Evolutionary conservation across 192 early-diverging fungal species (phyloP).

Genomic region (Rhizoclosmatium globosum): DNA sequence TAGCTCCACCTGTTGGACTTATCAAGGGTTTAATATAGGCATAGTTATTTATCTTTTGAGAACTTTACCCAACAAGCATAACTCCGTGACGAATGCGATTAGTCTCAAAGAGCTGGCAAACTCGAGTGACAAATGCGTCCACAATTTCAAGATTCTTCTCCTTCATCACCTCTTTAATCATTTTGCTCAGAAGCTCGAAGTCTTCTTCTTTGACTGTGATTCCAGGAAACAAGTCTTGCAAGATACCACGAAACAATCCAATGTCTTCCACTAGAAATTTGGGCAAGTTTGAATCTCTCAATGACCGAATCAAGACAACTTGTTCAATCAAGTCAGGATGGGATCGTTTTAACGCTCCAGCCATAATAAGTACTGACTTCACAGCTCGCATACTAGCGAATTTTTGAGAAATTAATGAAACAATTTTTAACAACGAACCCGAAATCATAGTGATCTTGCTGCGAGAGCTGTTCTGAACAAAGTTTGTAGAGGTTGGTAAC

Average conservation of each 20-base stretch:
- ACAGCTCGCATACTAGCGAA: slow-evolving; percentile 66
- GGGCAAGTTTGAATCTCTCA: slow-evolving; percentile 67
- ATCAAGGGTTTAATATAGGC: background rate
- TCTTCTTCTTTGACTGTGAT: slow-evolving; percentile 59
- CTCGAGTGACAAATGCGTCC: slow-evolving; percentile 59
- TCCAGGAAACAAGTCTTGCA: slow-evolving; percentile 65
- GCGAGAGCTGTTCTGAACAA: slow-evolving; percentile 68
- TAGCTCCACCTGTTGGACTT: slow-evolving; percentile 67
- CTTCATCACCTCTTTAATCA: slow-evolving; percentile 58
- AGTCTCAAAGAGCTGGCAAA: slow-evolving; percentile 67
- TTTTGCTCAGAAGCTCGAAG: slow-evolving; percentile 54
- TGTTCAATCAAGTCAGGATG: slow-evolving; percentile 64
- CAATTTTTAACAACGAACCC: slow-evolving; percentile 7
- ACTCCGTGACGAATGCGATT: slow-evolving; percentile 66
- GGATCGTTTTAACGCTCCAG: slow-evolving; percentile 63
- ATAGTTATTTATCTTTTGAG: background rate
- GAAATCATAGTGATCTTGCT: slow-evolving; percentile 74
- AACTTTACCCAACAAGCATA: slow-evolving; percentile 60
- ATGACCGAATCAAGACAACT: slow-evolving; percentile 62
- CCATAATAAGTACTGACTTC: slow-evolving; percentile 70
- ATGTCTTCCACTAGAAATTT: slow-evolving; percentile 69
- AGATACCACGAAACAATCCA: slow-evolving; percentile 63
- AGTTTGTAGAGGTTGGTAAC: slow-evolving; percentile 69
- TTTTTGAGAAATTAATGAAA: background rate
- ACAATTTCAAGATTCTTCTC: slow-evolving; percentile 59